These are phyloP conservation scores for Pelargonium fulgidum DNA, from an alignment of 441 rosid species.

Conservation along the genomic window DNA sequence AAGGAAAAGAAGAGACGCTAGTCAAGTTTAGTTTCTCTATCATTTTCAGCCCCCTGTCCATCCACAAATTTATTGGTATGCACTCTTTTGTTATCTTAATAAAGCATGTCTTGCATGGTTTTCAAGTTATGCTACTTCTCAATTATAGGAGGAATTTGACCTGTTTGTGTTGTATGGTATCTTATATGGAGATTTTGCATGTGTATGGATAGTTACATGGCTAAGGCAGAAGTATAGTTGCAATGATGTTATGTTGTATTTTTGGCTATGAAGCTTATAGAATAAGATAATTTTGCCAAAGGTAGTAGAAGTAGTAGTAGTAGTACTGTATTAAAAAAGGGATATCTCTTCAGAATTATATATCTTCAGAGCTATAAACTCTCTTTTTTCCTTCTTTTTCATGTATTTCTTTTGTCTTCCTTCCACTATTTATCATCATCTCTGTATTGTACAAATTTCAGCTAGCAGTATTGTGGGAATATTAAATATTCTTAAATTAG, in stretches of 20 bases:
- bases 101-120: not conserved
- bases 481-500: too few relatives aligned
- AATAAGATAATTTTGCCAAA: not conserved
- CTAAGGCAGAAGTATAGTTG: not conserved
- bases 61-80: not conserved
- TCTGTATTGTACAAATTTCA: too few relatives aligned
- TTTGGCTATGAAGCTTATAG: not conserved
- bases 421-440: too few relatives aligned
- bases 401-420: too few relatives aligned
- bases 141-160: not conserved
- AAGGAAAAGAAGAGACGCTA: constrained; percentile 71
- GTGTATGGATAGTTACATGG: not conserved
- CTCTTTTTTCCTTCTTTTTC: too few relatives aligned
- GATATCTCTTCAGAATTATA: too few relatives aligned
- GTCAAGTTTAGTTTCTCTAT: constrained; percentile 32
- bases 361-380: too few relatives aligned
- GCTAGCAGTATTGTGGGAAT: too few relatives aligned
- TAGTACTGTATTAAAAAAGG: too few relatives aligned
- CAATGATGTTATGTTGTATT: not conserved
- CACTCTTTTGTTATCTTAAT: not conserved
- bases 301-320: too few relatives aligned
- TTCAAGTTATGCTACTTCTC: not conserved
- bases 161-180: too few relatives aligned
- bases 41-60: not conserved
- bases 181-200: not conserved